Evolutionary conservation across 208 protist species (phyloP).

Genomic region (Trypanosoma theileri): DNA sequence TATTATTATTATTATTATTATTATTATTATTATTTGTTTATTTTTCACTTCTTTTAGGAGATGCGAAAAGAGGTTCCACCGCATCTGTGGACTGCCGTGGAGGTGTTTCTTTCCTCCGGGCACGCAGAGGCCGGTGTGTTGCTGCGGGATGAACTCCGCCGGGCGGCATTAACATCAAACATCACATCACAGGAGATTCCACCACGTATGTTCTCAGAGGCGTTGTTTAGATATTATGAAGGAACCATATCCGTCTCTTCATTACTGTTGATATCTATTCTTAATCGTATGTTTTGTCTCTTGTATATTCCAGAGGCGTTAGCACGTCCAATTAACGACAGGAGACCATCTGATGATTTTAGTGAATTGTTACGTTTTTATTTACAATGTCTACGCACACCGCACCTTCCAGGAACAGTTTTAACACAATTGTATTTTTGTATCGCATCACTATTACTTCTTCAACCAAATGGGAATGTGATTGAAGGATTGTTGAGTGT

Average conservation of each 20-base stretch:
- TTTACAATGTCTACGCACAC: constrained; percentile 14
- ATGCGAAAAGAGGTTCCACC: neutral
- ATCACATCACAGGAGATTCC: constrained; percentile 2
- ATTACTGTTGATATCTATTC: constrained; percentile 45
- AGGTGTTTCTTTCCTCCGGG: constrained; percentile 23
- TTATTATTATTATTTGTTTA: constrained; percentile 22
- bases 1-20: constrained; percentile 20
- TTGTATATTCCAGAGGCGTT: constrained; percentile 43
- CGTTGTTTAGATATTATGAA: neutral
- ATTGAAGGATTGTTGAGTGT: constrained; percentile 8
- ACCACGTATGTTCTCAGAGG: constrained; percentile 12
- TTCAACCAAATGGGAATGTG: constrained; percentile 26
- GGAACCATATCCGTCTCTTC: constrained; percentile 6
- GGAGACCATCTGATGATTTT: constrained; percentile 37
- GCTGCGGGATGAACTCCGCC: constrained; percentile 20
- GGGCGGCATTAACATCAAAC: constrained; percentile 1
- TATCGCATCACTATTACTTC: constrained; percentile 42
- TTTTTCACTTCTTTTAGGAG: neutral
- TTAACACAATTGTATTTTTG: constrained; percentile 47
- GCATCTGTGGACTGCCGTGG: constrained; percentile 15
- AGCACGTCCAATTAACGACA: constrained; percentile 45
- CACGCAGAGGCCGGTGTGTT: constrained; percentile 23
- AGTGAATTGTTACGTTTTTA: constrained; percentile 55
- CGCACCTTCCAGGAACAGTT: constrained; percentile 22
- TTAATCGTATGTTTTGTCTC: constrained; percentile 69